Evolutionary conservation across 2,329 filamentous ascomycete genomes (phyloP), one percentile per base, ranked within the genome.

Genomic region (Xylaria sp.): DNA sequence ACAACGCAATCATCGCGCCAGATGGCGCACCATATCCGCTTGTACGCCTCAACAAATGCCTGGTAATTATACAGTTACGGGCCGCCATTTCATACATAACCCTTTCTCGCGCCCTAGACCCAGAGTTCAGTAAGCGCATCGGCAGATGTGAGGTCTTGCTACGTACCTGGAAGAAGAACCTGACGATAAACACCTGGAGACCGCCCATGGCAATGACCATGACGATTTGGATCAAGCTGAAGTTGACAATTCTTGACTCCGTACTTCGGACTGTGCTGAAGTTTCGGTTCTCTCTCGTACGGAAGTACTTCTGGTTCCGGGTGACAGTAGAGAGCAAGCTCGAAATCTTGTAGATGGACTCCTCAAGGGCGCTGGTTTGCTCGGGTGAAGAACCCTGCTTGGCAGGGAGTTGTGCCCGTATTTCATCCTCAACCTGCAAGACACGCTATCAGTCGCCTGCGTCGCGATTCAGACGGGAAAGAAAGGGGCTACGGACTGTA

Each of bases 231-330:
- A 97, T 89, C 72, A 99, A 80, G 74, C 91, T 96, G 76, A 99
- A 96, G 78, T 97, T 97, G 79, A 97, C 92, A 71, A 99, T 99
- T 65, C 94, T 84, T 74, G 85, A 86, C 81, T 99, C 94, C 47
- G 94, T 99, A 78, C 92, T 97, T 75, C 91, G 84, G 69, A 99
- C 94, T 8, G 94, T 99, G 79, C 91, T 95, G 78, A 99, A 97
- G 79, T 99, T 99, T 63, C 94, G 85, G 83, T 99, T 99, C 82
- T 99, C 94, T 67, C 94, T 87, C 2, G 94, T 99, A 64, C 95
- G 90, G 86, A 99, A 99, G 81, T 99, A 99, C 76, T 99, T 99
- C 73, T 99, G 94, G 80, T 96, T 97, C 71, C 94, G 86, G 48
- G 90, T 92, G 72, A 99, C 94, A 63, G 92, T 97, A 11, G 92